Base-by-base conservation (phyloP, 2,329 filamentous ascomycete species). In the Clonostachys solani region DNA sequence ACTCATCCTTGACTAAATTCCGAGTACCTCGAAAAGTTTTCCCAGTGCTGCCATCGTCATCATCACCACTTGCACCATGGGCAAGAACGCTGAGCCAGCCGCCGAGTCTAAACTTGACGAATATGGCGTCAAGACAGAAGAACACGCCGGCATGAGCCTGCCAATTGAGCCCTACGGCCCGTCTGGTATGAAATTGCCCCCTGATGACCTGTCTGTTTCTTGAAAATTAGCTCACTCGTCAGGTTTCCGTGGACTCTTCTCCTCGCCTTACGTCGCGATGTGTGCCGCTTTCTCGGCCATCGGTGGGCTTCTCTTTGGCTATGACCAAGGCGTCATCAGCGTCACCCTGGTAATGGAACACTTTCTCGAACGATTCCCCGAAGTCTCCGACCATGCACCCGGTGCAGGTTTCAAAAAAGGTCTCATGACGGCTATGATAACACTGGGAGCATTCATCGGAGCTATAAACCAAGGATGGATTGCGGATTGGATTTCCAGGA, bases 391-490 rank as follows among this genome's bases (percentile, higher is more conserved):
- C 5, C 46, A 51, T 12, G 59, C 55, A n/a, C 56, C 65, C 6
- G 69, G 69, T 4, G 62, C 65, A 1, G 67, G 68, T 9, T 56
- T 56, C 47, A 44, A 49, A 38, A 56, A 55, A 40, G 52, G 72
- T 33, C 73, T 72, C 65, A 73, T 75, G 49, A 71, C 74, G 4
- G 73, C 72, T 15, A 71, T 68, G 8, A 56, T 76, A 4, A 54
- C 71, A 12, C 60, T 77, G 2, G 61, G 69, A 45, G 72, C 71
- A 12, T 74, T 69, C 67, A 56, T 74, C 43, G 75, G 75, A 3
- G 75, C 74, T 2, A 60, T 78, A 23, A 45, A 65, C 49, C 69
- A 69, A 46, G 68, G 69, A 2, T 63, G 69, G 2, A 52, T 69
- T 23, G 65, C 66, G 23, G 66, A 69, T 47, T 55, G 52, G 4